phyloP scores from a whole-genome alignment of 352 stramenopile genomes.

The Blastocystis sp. region DNA sequence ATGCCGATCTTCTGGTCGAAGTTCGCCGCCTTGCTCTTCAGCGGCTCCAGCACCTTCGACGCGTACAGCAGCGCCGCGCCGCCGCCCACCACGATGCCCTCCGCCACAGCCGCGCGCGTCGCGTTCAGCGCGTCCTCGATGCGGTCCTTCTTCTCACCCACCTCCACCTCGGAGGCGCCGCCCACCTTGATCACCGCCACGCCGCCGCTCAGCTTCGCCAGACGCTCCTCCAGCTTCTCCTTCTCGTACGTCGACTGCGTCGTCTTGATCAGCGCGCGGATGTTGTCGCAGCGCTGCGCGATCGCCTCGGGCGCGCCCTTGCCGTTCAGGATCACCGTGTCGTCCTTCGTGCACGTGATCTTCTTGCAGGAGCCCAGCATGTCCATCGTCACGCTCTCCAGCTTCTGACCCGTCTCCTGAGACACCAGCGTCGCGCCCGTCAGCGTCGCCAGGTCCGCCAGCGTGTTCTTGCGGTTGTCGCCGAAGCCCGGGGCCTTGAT shows the following conservation, averaged over 20 bases:
- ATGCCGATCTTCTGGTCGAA: conserved; percentile 71
- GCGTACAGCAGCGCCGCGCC: conserved; percentile 94
- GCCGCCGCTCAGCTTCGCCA: conserved; percentile 96
- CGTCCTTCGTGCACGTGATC: conserved; percentile 96
- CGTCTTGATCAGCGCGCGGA: conserved; percentile 88
- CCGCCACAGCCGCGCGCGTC: conserved; percentile 93
- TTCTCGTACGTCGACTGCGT: conserved; percentile 98
- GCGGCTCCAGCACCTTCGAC: conserved; percentile 79
- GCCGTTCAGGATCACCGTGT: conserved; percentile 95
- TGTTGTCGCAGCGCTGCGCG: conserved; percentile 90
- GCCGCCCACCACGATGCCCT: conserved; percentile 97
- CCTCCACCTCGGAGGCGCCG: conserved; percentile 94
- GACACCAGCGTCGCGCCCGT: conserved; percentile 95
- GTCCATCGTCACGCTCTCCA: conserved; percentile 90
- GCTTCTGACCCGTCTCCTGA: conserved; percentile 94
- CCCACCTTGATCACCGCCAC: conserved; percentile 99
- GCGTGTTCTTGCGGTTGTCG: conserved; percentile 98
- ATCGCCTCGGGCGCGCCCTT: conserved; percentile 86
- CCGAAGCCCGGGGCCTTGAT: conserved; percentile 99
- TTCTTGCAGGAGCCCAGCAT: conserved; percentile 91
- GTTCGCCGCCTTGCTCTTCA: conserved; percentile 75
- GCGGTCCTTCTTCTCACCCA: conserved; percentile 99
- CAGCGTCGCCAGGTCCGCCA: conserved; percentile 98
- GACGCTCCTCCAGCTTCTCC: conserved; percentile 98
- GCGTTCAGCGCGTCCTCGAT: conserved; percentile 99